These are phyloP conservation scores for Saraca asoca DNA, from an alignment of 331 rosid genomes.

Conservation along the genomic window DNA sequence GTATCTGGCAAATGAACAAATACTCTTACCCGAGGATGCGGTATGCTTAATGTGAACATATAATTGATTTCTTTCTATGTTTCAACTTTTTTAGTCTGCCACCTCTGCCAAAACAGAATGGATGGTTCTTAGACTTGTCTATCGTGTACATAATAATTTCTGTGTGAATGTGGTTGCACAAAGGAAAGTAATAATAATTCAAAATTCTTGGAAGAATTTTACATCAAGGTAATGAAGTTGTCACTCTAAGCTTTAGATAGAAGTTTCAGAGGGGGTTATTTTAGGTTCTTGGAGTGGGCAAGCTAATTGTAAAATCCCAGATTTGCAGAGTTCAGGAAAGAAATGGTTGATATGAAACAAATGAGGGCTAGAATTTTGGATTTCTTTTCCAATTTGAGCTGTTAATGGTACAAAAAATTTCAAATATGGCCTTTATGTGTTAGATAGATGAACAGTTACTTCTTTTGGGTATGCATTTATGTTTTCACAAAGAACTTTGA, in stretches of 20 bases:
- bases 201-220: background rate
- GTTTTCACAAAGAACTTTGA: background rate
- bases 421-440: background rate
- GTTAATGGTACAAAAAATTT: background rate
- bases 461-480: background rate
- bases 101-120: conserved; percentile 30
- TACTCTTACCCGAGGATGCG: conserved; percentile 86
- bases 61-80: conserved; percentile 5
- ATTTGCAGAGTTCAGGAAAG: background rate
- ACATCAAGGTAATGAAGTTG: background rate
- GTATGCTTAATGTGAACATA: conserved; percentile 50
- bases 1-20: conserved; percentile 63
- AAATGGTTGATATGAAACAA: conserved; percentile 1
- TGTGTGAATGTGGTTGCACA: conserved; percentile 6
- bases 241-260: background rate
- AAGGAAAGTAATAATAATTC: background rate
- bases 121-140: conserved; percentile 9
- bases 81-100: conserved; percentile 9
- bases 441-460: background rate
- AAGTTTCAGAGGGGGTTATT: background rate
- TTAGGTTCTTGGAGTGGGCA: background rate
- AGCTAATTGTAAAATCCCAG: background rate
- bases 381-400: background rate
- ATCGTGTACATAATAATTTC: conserved; percentile 17
- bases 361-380: background rate